These are phyloP conservation scores for Fusarium devonianum DNA, from an alignment of 2,329 filamentous ascomycete species.

Conservation along the genomic window DNA sequence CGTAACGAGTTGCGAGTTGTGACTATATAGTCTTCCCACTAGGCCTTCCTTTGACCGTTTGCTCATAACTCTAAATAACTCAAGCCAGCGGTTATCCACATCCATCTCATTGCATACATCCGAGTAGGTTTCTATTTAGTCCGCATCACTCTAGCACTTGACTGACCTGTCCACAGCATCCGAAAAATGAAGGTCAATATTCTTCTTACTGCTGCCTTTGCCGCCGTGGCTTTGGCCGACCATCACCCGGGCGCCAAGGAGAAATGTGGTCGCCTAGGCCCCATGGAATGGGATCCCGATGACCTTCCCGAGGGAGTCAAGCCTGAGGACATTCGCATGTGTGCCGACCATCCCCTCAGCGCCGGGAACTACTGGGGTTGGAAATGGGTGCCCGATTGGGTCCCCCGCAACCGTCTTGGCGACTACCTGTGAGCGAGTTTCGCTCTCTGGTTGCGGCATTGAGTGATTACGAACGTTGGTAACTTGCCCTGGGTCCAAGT, in stretches of 20 bases:
- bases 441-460: too few relatives aligned
- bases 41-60: too few relatives aligned
- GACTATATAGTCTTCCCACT: too few relatives aligned
- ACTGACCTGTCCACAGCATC: not conserved
- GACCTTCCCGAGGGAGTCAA: conserved; percentile 13
- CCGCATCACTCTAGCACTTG: too few relatives aligned
- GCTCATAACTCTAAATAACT: too few relatives aligned
- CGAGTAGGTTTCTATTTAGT: too few relatives aligned
- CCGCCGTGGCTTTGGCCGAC: conserved; percentile 7
- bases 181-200: conserved; percentile 11
- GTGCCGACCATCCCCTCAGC: conserved; percentile 20
- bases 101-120: too few relatives aligned
- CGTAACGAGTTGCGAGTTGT: too few relatives aligned
- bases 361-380: conserved; percentile 26
- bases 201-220: not conserved
- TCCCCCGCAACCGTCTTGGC: conserved; percentile 21
- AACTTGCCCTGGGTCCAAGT: too few relatives aligned
- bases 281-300: conserved; percentile 24
- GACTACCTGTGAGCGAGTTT: not conserved
- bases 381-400: conserved; percentile 21
- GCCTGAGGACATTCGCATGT: conserved; percentile 12
- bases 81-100: too few relatives aligned
- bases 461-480: too few relatives aligned
- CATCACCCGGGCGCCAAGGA: conserved; percentile 10
- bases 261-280: conserved; percentile 21